Evolutionary conservation across 1,284 basidiomycete genomes (phyloP), one percentile per base, ranked within the genome.

Genomic region (Rugosomyces carneus): DNA sequence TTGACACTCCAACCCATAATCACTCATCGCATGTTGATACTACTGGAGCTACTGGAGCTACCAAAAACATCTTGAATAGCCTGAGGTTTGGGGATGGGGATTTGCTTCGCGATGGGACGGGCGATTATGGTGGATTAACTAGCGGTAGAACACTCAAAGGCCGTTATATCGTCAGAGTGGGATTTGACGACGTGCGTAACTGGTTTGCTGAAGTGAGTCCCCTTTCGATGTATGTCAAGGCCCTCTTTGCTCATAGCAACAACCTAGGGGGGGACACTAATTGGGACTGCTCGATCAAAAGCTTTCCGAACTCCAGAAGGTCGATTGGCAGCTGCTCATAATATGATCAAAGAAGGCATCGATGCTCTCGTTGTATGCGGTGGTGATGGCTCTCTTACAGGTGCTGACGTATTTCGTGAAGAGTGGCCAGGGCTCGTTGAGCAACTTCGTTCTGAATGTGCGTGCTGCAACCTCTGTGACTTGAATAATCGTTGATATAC

Each of bases 141-240:
- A 69, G 73, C 7, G 84, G 81, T 8, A 74, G 82, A 48, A 81
- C 81, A 5, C 76, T 98, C 54, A 92, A 88, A 59, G 93, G 93
- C 1, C 76, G 88, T 40, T 94, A 98, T 69, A 98, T 99, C 60
- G 87, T 99, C 37, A 77, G 92, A 50, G 94, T 97, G 2, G 96
- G 95, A 3, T 99, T 95, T 89, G 96, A 99, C 61, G 96, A 99
- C 67, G 95, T 98, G 19, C 75, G 92, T 26, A 91, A 92, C 4
- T 99, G 94, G 92, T 86, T 95, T 60, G 81, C 86, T 36, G 81
- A 94, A 75, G 89, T 84, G 52, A 52, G 75, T 64, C 10, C 32
- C 19, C 2, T 23, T 13, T 15, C 9, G 9, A 2, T 13, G 20
- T 23, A 9, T 34, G 29, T 29, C 44, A 21, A 44, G 48, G 7